Evolutionary conservation across 164 flowering plant genomes (phyloP), one percentile per base, ranked within the genome.

Genomic region (Echeveria elegans): DNA sequence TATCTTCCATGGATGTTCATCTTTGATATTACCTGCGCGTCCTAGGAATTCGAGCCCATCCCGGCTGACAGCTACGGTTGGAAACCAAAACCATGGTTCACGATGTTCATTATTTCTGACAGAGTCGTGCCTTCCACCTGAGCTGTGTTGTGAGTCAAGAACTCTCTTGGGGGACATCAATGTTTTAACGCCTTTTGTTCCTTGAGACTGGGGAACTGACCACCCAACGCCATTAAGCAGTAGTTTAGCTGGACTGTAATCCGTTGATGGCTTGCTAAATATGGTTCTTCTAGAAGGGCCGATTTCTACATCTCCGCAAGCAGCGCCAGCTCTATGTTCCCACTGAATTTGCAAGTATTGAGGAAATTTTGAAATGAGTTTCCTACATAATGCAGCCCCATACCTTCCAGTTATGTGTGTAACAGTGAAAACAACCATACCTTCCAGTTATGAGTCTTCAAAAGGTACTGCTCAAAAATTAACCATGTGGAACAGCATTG

Each of bases 11-110:
- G 93, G 91, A 75, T 75, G 77, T 72, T 94, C 99, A 72, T 94
- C 97, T 77, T 88, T 94, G 41, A 81, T 66, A 74, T 81, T 78
- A 67, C 95, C 92, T 72, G 70, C 73, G 61, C 97, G 91, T 29
- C 85, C 88, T 70, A 82, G 80, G 76, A 84, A 82, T 74, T 86
- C 92, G 52, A 84, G 82, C 45, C 90, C 96, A 76, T 89, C 88
- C 91, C 90, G 88, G 74, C 80, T 83, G 77, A 82, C 63, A 72
- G 87, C 87, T 40, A 88, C 81, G 74, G 83, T 78, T 65, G 93
- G 95, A 68, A 85, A 91, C 97, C 97, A 94, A 72, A 82, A 86
- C 99, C 99, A 94, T 43, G 96, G 95, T 72, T 89, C 97, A 50
- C 66, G 73, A 48, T 79, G 81, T 38, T 75, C 77, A 69, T 68